Evolutionary conservation across 1,139 yeast species (phyloP).

Genomic region (Dujonia santamariae): DNA sequence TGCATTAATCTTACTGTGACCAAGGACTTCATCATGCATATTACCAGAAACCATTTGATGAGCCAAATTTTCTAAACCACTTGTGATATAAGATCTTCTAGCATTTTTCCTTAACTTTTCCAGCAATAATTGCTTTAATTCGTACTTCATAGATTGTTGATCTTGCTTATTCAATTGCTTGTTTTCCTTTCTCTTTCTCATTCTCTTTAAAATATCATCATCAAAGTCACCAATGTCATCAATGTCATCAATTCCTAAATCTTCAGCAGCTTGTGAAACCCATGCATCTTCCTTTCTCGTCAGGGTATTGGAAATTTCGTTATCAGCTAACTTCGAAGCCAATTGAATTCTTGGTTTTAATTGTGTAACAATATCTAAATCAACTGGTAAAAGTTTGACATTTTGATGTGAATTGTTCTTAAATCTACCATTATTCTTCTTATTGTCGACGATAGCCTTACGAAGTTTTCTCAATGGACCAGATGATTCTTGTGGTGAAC

Average conservation of each 20-base stretch:
- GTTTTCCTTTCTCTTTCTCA: conserved; percentile 57
- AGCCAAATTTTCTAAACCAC: conserved; percentile 82
- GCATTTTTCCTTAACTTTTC: conserved; percentile 65
- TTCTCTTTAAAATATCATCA: conserved; percentile 65
- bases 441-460: conserved; percentile 49
- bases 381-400: conserved; percentile 73
- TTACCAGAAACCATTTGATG: conserved; percentile 74
- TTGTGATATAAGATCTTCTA: conserved; percentile 76
- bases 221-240: conserved; percentile 56
- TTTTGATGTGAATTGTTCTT: conserved; percentile 45
- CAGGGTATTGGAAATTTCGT: conserved; percentile 56
- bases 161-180: conserved; percentile 54
- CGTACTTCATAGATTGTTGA: conserved; percentile 44
- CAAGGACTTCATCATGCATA: conserved; percentile 68
- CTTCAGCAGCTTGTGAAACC: conserved; percentile 91
- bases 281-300: conserved; percentile 72
- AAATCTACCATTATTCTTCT: conserved; percentile 17
- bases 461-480: conserved; percentile 82
- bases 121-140: conserved; percentile 55
- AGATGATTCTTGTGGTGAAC: conserved; percentile 91
- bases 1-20: conserved; percentile 68
- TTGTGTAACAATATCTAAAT: conserved; percentile 68
- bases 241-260: conserved; percentile 75
- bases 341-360: conserved; percentile 65
- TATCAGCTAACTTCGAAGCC: conserved; percentile 74